Percentiles rank a stretch among this genome's conserved stretches.
These are phyloP conservation scores for Ulmus americana DNA, from an alignment of 331 rosid genomes.

Conservation along the genomic window DNA sequence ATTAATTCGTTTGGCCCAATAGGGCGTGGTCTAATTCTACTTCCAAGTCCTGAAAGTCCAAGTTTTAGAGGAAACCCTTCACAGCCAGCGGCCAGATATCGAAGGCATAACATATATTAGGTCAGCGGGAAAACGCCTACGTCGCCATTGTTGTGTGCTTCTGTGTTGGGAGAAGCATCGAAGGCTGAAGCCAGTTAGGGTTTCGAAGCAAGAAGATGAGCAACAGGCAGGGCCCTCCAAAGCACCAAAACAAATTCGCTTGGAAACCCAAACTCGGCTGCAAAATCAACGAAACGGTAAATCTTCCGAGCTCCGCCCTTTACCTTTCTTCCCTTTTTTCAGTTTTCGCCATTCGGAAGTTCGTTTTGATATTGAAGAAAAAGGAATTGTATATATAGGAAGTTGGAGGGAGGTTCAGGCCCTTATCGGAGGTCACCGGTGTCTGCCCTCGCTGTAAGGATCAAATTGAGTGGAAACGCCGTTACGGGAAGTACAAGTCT, in stretches of 20 bases:
- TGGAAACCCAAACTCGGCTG: constrained; percentile 87
- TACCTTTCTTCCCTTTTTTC: neutral
- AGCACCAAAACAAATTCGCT: constrained; percentile 74
- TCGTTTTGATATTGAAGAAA: neutral
- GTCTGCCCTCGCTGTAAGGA: constrained; percentile 87
- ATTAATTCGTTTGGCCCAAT: no score
- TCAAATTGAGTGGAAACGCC: constrained; percentile 94
- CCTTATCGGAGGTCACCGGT: constrained; percentile 69
- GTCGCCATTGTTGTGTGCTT: neutral
- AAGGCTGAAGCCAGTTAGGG: no score
- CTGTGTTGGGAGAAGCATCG: neutral
- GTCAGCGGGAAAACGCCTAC: neutral
- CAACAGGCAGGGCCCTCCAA: constrained; percentile 43
- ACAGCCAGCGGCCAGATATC: no score
- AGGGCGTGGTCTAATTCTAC: no score
- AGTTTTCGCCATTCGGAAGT: neutral
- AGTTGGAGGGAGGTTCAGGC: constrained; percentile 78
- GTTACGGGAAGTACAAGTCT: constrained; percentile 82
- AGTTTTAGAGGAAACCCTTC: no score
- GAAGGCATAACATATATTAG: neutral
- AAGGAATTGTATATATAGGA: constrained; percentile 32
- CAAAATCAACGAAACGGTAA: constrained; percentile 84
- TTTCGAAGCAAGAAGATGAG: constrained; percentile 27
- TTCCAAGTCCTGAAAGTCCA: no score
- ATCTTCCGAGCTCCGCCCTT: no score